Evolutionary conservation across 2,329 filamentous ascomycete genomes (phyloP).

Genomic region (Paraphoma sp.): DNA sequence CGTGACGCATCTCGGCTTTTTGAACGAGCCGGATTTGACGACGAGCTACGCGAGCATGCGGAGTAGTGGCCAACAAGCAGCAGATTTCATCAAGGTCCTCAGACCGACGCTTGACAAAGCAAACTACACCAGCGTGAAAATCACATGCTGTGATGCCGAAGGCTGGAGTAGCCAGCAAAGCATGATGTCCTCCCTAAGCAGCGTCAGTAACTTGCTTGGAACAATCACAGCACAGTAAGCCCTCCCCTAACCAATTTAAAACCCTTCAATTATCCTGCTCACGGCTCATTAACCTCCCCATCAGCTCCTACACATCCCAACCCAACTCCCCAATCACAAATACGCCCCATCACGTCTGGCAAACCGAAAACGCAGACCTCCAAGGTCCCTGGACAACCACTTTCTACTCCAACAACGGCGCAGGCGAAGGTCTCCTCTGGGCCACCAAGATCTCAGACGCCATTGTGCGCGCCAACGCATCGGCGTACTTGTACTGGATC

Average conservation of each 20-base stretch:
- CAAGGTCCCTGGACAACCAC: constrained; percentile 47
- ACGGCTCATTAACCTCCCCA: not conserved
- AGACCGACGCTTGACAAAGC: constrained; percentile 47
- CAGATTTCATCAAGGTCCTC: constrained; percentile 59
- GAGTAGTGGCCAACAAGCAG: constrained; percentile 55
- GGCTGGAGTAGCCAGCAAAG: constrained; percentile 49
- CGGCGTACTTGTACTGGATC: constrained; percentile 64
- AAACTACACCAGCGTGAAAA: constrained; percentile 44
- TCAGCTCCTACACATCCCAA: constrained; percentile 27
- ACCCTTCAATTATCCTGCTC: not conserved
- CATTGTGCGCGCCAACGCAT: constrained; percentile 55
- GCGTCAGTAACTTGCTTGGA: constrained; percentile 24
- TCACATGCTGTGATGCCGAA: constrained; percentile 55
- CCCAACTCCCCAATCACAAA: constrained; percentile 24
- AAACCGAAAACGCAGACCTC: constrained; percentile 60
- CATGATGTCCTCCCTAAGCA: constrained; percentile 25
- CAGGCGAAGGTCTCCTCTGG: constrained; percentile 63
- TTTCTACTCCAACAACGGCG: constrained; percentile 57
- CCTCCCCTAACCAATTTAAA: too few relatives aligned
- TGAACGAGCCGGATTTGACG: constrained; percentile 55
- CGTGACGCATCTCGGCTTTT: constrained; percentile 52
- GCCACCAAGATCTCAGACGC: constrained; percentile 61
- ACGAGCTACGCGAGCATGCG: constrained; percentile 50
- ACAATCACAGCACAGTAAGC: constrained; percentile 35
- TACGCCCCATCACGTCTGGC: constrained; percentile 57